Base-by-base conservation (phyloP, 495 filamentous ascomycete genomes). In the Xylona heveae region DNA sequence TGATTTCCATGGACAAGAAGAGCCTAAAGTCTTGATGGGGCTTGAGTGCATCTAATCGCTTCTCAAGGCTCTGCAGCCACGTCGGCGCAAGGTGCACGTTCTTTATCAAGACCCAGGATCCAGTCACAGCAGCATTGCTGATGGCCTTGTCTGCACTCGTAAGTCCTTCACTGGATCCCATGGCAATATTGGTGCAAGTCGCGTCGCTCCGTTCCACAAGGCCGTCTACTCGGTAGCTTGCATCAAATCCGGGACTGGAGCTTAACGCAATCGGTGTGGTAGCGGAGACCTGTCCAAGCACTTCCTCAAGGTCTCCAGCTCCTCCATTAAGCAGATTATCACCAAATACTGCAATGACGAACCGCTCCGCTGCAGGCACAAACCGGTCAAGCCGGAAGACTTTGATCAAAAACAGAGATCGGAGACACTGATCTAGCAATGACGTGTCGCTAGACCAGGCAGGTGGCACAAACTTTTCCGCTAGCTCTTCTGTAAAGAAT, bases 1-100 rank as follows among this genome's bases (percentile, higher is more conserved):
- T 92, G 3, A 79, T 76, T 55, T 99, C 88, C 88, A 95, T 95
- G 0, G 85, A 93, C 33, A 99, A 55, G 69, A 99, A 95, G 5
- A 99, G 61, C 22, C 90, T 62, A 64, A 99, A 99, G 41, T 92
- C 79, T 33, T 70, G 66, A 56, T 94, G 79, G 23, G 88, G 90
- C 46, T 92, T 92, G 42, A 99, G 72, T 8, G 83, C 78, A 42
- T 90, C 80, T 53, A 99, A 74, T 33, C 83, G 68, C 62, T 99
- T 99, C 58, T 95, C 88, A 6, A 99, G 64, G 41, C 80, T 88
- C 48, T 95, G 88, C 14, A 99, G 61, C 90, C 90, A 99, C 19
- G 74, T 74, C 2, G 84, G 83, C 19, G 85, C 83, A 36, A 99
- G 66, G 51, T 99, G 88, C 20, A 99, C 88, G 60, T 99, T 99